phyloP scores from a whole-genome alignment of 768 basidiomycete species.

The Termitomyces sp. region DNA sequence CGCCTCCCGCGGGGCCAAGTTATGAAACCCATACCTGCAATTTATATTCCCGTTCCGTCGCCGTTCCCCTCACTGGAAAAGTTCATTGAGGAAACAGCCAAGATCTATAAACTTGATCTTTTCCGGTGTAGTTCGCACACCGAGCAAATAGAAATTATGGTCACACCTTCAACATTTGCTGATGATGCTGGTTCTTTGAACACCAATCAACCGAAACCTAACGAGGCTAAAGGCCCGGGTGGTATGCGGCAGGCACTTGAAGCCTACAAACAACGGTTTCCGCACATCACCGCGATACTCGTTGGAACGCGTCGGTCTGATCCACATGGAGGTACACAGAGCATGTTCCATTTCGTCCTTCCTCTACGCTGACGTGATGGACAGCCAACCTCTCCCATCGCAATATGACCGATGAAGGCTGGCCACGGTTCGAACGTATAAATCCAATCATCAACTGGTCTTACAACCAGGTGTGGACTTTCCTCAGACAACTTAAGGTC shows the following conservation, averaged over 20 bases:
- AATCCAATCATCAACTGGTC: conserved; percentile 97
- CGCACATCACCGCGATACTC: conserved; percentile 73
- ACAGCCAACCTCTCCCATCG: conserved; percentile 68
- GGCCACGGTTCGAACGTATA: conserved; percentile 88
- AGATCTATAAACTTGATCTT: conserved; percentile 72
- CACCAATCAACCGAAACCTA: conserved; percentile 22
- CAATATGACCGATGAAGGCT: conserved; percentile 82
- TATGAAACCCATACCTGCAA: conserved; percentile 50
- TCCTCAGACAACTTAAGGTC: conserved; percentile 68
- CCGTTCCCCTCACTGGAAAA: conserved; percentile 82
- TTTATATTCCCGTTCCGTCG: conserved; percentile 89
- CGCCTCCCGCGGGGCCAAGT: conserved; percentile 29
- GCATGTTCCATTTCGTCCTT: background rate
- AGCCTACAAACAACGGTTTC: conserved; percentile 64
- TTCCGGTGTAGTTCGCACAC: conserved; percentile 50
- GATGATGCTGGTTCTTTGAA: conserved; percentile 18
- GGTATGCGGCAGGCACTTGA: conserved; percentile 80
- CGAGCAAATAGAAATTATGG: conserved; percentile 45
- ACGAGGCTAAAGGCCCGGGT: conserved; percentile 51
- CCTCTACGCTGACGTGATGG: background rate
- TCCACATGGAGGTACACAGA: conserved; percentile 91
- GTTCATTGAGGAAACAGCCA: conserved; percentile 69
- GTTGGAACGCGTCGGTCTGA: conserved; percentile 88
- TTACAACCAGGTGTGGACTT: conserved; percentile 87
- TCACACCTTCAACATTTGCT: conserved; percentile 29